phyloP scores from a whole-genome alignment of 164 flowering plant genomes.

The Annona cherimola region DNA sequence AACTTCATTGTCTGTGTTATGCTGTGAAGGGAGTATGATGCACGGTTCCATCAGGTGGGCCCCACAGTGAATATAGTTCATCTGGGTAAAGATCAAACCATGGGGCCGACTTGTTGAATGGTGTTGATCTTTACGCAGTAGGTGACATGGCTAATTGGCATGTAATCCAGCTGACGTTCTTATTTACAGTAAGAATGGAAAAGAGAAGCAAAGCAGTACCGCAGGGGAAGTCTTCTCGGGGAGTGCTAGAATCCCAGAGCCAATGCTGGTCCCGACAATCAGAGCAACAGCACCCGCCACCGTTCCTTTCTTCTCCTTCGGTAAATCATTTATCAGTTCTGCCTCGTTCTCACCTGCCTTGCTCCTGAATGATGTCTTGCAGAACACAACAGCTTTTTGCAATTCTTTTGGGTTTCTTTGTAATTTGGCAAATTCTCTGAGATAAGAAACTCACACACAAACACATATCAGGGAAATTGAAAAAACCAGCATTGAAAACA shows the following conservation, averaged over 20 bases:
- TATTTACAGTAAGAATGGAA: background rate
- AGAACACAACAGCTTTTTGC: background rate
- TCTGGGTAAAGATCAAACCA: background rate
- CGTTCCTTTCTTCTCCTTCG: constrained; percentile 43
- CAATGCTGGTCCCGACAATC: constrained; percentile 73
- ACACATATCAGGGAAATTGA: background rate
- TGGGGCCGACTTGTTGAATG: background rate
- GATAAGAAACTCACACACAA: constrained; percentile 4
- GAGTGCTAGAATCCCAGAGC: constrained; percentile 76
- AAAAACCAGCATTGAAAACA: background rate
- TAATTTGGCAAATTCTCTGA: constrained; percentile 1
- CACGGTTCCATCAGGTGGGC: background rate
- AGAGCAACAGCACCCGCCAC: constrained; percentile 70
- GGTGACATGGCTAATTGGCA: background rate
- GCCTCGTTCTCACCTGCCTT: constrained; percentile 13
- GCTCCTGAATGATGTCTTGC: constrained; percentile 13
- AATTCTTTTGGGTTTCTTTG: constrained; percentile 6
- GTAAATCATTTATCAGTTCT: constrained; percentile 10
- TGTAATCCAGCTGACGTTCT: background rate
- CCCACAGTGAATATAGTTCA: background rate
- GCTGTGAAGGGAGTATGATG: background rate
- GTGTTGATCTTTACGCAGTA: background rate
- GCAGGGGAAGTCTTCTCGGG: constrained; percentile 73
- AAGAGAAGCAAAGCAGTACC: constrained; percentile 28
- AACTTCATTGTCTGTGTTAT: too few relatives aligned